These are phyloP conservation scores for Kondoa malvinella DNA, from an alignment of 768 basidiomycete species.

Conservation along the genomic window DNA sequence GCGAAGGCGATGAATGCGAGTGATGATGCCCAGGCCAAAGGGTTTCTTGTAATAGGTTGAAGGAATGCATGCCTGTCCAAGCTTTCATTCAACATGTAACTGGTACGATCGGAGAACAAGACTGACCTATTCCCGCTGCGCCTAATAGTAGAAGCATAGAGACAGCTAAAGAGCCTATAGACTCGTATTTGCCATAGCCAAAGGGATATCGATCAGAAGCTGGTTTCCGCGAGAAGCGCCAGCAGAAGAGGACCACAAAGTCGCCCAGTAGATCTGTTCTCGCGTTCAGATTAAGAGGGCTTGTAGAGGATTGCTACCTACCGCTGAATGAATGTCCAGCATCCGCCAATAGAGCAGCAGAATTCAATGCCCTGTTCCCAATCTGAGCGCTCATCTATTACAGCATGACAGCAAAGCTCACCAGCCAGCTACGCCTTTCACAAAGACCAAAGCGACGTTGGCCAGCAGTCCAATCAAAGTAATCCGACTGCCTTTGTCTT, in stretches of 20 bases:
- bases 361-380: neutral
- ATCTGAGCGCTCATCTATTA: constrained; percentile 1
- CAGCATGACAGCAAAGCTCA: constrained; percentile 35
- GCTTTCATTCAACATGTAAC: constrained; percentile 34
- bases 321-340: constrained; percentile 16
- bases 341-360: constrained; percentile 7
- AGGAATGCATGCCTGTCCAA: constrained; percentile 61
- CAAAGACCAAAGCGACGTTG: constrained; percentile 61
- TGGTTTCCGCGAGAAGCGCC: constrained; percentile 65
- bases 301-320: constrained; percentile 73
- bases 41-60: constrained; percentile 58
- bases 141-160: neutral
- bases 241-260: constrained; percentile 75
- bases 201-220: constrained; percentile 67
- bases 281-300: constrained; percentile 82
- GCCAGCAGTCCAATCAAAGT: constrained; percentile 67
- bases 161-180: neutral
- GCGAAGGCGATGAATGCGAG: constrained; percentile 27
- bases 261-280: constrained; percentile 74
- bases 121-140: constrained; percentile 55
- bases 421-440: constrained; percentile 78
- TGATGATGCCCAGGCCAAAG: constrained; percentile 41
- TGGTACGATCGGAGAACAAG: constrained; percentile 80
- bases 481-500: constrained; percentile 50
- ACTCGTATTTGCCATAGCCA: constrained; percentile 24